Conservation (phyloP, 345 rosid species). For the Diplotaxis tenuifolia region DNA sequence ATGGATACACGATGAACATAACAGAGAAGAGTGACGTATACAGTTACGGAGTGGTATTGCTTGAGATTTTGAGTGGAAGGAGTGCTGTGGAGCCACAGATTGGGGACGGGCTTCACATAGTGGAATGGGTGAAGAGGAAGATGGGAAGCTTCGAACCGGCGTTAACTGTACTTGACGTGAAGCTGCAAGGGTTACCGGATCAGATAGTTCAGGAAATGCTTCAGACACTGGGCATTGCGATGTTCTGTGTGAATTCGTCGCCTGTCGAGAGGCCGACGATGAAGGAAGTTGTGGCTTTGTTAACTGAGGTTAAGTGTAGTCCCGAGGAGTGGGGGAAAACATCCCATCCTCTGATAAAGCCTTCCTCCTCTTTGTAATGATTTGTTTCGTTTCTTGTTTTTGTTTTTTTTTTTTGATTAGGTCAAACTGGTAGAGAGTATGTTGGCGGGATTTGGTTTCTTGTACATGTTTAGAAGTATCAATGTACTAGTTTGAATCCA, state of each 20-base stretch:
- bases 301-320: slow-evolving; percentile 85
- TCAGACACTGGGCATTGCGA: slow-evolving; percentile 86
- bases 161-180: slow-evolving; percentile 57
- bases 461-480: slow-evolving; percentile 61
- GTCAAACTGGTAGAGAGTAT: slow-evolving; percentile 13
- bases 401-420: neutral
- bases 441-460: slow-evolving; percentile 30
- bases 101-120: slow-evolving; percentile 82
- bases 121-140: slow-evolving; percentile 93
- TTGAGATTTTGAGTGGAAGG: slow-evolving; percentile 81
- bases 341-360: slow-evolving; percentile 86
- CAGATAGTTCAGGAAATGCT: slow-evolving; percentile 97
- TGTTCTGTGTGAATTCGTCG: slow-evolving; percentile 91
- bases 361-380: slow-evolving; percentile 51
- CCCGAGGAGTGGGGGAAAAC: slow-evolving; percentile 92
- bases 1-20: slow-evolving; percentile 92
- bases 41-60: slow-evolving; percentile 88
- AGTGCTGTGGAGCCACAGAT: slow-evolving; percentile 70
- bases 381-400: slow-evolving; percentile 36
- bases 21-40: slow-evolving; percentile 95
- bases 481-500: slow-evolving; percentile 23
- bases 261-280: slow-evolving; percentile 85
- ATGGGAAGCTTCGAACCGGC: slow-evolving; percentile 99
- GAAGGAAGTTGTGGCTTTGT: slow-evolving; percentile 93
- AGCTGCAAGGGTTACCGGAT: slow-evolving; percentile 82